A percentile compares a stretch with the other conserved stretches of the same genome.
Evolutionary conservation across 192 early-diverging fungal genomes (phyloP).

Genomic region (Backusella australiensis): DNA sequence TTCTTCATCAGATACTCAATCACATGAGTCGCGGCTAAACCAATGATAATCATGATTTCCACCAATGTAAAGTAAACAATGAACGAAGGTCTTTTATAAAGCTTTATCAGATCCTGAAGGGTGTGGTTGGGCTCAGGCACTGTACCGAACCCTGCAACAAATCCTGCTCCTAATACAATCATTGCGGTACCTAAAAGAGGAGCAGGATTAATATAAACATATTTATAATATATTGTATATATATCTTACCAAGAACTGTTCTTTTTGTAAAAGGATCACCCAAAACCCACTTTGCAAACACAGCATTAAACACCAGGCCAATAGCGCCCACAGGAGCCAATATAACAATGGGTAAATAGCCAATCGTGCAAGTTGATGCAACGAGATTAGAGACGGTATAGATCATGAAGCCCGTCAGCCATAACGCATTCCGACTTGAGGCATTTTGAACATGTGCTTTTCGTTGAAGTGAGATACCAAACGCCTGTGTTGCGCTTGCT

Average conservation of each 20-base stretch:
- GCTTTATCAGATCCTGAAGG: conserved; percentile 59
- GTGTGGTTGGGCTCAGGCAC: conserved; percentile 73
- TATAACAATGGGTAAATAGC: conserved; percentile 74
- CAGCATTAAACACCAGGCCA: conserved; percentile 73
- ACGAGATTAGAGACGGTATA: conserved; percentile 69
- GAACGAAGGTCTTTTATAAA: conserved; percentile 70
- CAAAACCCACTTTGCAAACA: conserved; percentile 68
- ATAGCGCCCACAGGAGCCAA: conserved; percentile 75
- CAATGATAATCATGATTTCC: conserved; percentile 44
- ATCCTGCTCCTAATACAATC: conserved; percentile 63
- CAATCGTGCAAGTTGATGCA: conserved; percentile 69
- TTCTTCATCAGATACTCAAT: conserved; percentile 39
- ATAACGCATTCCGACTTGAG: conserved; percentile 46
- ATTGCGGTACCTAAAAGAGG: conserved; percentile 58
- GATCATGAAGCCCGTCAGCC: conserved; percentile 67
- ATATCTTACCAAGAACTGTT: conserved; percentile 46
- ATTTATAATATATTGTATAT: not conserved
- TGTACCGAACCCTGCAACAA: conserved; percentile 72
- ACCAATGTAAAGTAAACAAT: conserved; percentile 63
- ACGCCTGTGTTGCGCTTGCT: conserved; percentile 68
- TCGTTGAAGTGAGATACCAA: conserved; percentile 72
- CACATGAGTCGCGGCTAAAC: conserved; percentile 50
- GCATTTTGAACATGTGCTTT: conserved; percentile 47
- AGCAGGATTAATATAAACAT: not conserved
- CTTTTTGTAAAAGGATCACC: conserved; percentile 63